These are phyloP conservation scores for Peniophora sp. DNA, from an alignment of 1,284 basidiomycete species.

Conservation along the genomic window DNA sequence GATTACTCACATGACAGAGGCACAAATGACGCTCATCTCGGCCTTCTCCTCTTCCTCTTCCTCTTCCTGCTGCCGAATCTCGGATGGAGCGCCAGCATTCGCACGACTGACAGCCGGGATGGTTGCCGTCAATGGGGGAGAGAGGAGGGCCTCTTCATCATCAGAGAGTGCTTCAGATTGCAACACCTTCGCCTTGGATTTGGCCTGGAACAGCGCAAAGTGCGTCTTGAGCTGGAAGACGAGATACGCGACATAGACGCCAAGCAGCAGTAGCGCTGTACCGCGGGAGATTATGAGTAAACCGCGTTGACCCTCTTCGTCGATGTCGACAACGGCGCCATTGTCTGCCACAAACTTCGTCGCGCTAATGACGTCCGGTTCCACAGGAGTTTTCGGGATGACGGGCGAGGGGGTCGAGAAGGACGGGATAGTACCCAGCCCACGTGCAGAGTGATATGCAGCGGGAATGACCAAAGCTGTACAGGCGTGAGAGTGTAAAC, in stretches of 20 bases:
- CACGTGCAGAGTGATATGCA: conserved; percentile 61
- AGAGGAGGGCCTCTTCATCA: background rate
- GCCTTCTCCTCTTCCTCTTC: conserved; percentile 44
- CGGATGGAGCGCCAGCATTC: background rate
- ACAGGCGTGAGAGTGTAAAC: background rate
- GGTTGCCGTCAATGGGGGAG: background rate
- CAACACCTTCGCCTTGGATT: conserved; percentile 13
- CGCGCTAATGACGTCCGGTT: conserved; percentile 4
- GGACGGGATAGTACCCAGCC: conserved; percentile 8
- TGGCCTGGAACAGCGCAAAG: conserved; percentile 36
- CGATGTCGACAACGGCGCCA: conserved; percentile 13
- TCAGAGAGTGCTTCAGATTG: background rate
- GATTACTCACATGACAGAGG: conserved; percentile 50
- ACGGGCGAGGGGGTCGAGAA: conserved; percentile 8
- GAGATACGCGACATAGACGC: conserved; percentile 79
- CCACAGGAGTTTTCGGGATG: background rate
- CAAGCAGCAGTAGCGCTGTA: conserved; percentile 74
- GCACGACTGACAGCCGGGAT: background rate
- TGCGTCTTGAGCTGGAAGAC: conserved; percentile 64
- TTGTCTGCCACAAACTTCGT: conserved; percentile 9
- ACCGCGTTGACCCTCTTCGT: conserved; percentile 34
- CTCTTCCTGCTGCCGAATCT: conserved; percentile 19
- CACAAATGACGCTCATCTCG: conserved; percentile 64
- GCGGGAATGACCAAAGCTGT: conserved; percentile 86
- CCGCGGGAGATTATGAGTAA: conserved; percentile 78